These are phyloP conservation scores for Globisporangium okanoganense DNA, from an alignment of 352 stramenopile genomes.

Conservation along the genomic window DNA sequence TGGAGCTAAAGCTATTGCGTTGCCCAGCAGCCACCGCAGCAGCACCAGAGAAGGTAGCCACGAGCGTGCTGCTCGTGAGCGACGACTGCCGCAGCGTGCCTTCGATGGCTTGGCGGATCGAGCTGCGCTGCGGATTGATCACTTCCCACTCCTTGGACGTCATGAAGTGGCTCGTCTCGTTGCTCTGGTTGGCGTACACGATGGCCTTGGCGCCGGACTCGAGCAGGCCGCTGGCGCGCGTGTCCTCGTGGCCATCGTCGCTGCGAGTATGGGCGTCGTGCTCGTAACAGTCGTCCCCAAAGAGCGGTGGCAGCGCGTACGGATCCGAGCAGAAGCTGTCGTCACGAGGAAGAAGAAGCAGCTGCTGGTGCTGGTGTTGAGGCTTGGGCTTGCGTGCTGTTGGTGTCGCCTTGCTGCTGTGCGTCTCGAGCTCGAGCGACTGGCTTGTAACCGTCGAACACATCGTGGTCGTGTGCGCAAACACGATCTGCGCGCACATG, in stretches of 20 bases:
- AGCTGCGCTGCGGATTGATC: constrained; percentile 53
- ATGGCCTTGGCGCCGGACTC: constrained; percentile 58
- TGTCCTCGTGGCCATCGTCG: constrained; percentile 17
- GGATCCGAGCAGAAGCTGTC: constrained; percentile 48
- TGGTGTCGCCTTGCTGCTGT: background rate
- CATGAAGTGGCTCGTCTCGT: constrained; percentile 44
- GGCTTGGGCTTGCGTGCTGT: background rate
- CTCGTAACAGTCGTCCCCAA: constrained; percentile 39
- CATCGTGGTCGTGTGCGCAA: constrained; percentile 26
- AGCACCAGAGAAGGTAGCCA: background rate
- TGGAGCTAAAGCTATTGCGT: background rate
- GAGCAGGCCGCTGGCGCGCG: constrained; percentile 8
- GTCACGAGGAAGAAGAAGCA: constrained; percentile 8
- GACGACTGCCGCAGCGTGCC: constrained; percentile 18
- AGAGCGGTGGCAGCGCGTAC: constrained; percentile 65
- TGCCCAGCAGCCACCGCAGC: background rate
- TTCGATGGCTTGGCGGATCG: constrained; percentile 48
- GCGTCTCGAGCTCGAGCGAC: background rate
- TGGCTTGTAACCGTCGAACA: background rate
- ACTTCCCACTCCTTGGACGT: constrained; percentile 64
- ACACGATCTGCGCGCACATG: constrained; percentile 75
- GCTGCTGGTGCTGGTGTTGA: constrained; percentile 5
- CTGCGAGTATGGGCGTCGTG: background rate
- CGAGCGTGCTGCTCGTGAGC: background rate
- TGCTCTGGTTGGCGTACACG: constrained; percentile 50